Evolutionary conservation across 768 basidiomycete genomes (phyloP).

Genomic region (Gyrodon lividus): DNA sequence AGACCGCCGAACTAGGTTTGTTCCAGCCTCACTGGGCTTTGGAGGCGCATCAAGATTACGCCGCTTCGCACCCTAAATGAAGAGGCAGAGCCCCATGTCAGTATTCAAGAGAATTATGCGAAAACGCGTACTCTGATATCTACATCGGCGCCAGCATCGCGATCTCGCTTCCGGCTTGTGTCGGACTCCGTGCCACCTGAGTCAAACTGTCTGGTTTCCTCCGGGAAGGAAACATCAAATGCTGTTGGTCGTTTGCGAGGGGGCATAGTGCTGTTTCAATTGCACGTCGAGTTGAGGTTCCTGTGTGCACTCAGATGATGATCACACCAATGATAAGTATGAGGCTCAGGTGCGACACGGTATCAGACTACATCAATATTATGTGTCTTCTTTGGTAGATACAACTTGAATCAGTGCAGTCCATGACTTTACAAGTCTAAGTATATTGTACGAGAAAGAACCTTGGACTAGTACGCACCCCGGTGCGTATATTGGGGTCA

Average conservation of each 20-base stretch:
- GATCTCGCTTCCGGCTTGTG: conserved; percentile 27
- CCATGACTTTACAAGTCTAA: conserved; percentile 12
- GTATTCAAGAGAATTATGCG: background rate
- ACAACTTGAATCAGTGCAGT: conserved; percentile 11
- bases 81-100: background rate
- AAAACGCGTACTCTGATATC: conserved; percentile 15
- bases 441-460: conserved; percentile 4
- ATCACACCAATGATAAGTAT: too few relatives aligned
- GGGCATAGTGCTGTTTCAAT: conserved; percentile 27
- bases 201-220: conserved; percentile 31
- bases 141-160: conserved; percentile 7
- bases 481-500: conserved; percentile 9
- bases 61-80: conserved; percentile 24
- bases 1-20: background rate
- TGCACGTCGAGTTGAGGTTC: too few relatives aligned
- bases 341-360: too few relatives aligned
- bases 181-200: conserved; percentile 25
- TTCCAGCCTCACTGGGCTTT: conserved; percentile 12
- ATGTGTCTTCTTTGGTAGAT: background rate
- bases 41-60: conserved; percentile 24
- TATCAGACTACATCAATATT: too few relatives aligned
- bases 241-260: conserved; percentile 49
- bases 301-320: too few relatives aligned
- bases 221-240: conserved; percentile 53
- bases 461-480: background rate